Percentiles rank a stretch among this genome's conserved stretches.
These are phyloP conservation scores for Lavandula angustifolia DNA, from an alignment of 257 asterid species.

Conservation along the genomic window DNA sequence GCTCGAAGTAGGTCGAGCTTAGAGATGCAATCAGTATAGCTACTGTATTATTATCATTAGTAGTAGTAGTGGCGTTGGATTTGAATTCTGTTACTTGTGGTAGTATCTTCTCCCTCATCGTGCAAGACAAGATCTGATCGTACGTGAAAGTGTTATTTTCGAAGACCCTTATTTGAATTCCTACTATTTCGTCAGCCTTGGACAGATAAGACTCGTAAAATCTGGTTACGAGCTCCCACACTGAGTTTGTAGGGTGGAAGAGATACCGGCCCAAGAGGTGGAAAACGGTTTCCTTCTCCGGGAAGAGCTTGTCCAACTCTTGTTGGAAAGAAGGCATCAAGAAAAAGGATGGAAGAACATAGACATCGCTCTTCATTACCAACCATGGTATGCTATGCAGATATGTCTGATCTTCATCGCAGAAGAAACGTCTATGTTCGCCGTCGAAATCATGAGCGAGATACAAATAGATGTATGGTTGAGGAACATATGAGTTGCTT, in stretches of 20 bases:
- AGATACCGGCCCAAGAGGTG: conserved; percentile 69
- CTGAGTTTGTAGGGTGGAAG: conserved; percentile 69
- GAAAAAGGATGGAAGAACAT: conserved; percentile 69
- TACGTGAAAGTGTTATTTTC: conserved; percentile 18
- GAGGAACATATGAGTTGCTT: conserved; percentile 2
- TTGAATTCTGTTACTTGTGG: conserved; percentile 35
- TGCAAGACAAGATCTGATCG: not conserved
- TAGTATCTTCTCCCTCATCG: conserved; percentile 40
- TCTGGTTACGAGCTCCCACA: conserved; percentile 66
- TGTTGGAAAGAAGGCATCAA: conserved; percentile 53
- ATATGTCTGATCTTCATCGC: conserved; percentile 51
- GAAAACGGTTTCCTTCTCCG: conserved; percentile 65
- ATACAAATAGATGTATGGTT: conserved; percentile 54
- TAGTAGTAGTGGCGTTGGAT: not conserved
- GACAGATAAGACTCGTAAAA: conserved; percentile 60
- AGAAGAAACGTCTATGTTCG: conserved; percentile 59
- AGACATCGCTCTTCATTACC: conserved; percentile 54
- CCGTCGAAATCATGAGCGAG: conserved; percentile 55
- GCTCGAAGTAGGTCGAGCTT: conserved; percentile 49
- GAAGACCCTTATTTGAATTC: conserved; percentile 64
- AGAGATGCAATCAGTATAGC: conserved; percentile 56
- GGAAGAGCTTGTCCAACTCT: conserved; percentile 55
- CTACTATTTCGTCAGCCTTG: conserved; percentile 52
- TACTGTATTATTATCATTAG: conserved; percentile 25
- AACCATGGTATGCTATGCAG: too few relatives aligned